A percentile compares a stretch with the other conserved stretches of the same genome.
These are phyloP conservation scores for Myotisia sp. DNA, from an alignment of 2,329 filamentous ascomycete genomes.

Conservation along the genomic window DNA sequence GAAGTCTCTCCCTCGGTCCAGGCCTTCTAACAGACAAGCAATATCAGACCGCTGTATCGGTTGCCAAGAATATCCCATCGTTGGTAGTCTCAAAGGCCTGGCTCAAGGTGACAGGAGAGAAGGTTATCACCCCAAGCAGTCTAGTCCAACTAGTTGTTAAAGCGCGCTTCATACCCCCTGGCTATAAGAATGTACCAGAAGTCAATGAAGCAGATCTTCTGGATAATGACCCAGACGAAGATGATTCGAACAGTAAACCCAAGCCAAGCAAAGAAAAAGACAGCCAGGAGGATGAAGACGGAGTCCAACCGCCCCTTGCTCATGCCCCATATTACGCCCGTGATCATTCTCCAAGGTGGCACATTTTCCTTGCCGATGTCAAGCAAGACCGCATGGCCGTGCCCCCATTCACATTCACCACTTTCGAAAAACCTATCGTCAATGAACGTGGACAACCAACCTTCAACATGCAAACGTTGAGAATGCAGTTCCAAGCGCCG, in stretches of 20 bases:
- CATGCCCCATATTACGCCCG: constrained; percentile 82
- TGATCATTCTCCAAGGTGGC: constrained; percentile 81
- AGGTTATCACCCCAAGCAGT: constrained; percentile 78
- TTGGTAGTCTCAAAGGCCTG: constrained; percentile 82
- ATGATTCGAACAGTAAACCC: constrained; percentile 59
- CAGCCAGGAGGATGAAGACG: constrained; percentile 35
- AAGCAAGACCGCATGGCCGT: constrained; percentile 95
- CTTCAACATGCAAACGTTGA: constrained; percentile 88
- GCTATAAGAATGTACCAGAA: constrained; percentile 57
- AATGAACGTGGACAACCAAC: constrained; percentile 70
- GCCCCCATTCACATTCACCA: constrained; percentile 85
- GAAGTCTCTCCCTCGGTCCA: constrained; percentile 53
- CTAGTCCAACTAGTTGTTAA: constrained; percentile 92
- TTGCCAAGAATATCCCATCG: constrained; percentile 72
- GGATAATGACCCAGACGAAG: constrained; percentile 84
- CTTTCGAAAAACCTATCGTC: constrained; percentile 81
- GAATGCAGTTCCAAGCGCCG: constrained; percentile 91
- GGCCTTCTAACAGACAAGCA: constrained; percentile 59
- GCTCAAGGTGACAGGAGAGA: constrained; percentile 96
- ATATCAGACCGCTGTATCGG: constrained; percentile 58
- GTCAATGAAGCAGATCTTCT: constrained; percentile 69
- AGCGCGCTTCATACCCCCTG: constrained; percentile 81
- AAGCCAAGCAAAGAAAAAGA: constrained; percentile 47
- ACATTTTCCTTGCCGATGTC: constrained; percentile 84
- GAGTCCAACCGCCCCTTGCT: constrained; percentile 67